Percentiles rank a stretch among this genome's conserved stretches.
Evolutionary conservation across 805 yeast species (phyloP).

Genomic region (Candida nitratophila): DNA sequence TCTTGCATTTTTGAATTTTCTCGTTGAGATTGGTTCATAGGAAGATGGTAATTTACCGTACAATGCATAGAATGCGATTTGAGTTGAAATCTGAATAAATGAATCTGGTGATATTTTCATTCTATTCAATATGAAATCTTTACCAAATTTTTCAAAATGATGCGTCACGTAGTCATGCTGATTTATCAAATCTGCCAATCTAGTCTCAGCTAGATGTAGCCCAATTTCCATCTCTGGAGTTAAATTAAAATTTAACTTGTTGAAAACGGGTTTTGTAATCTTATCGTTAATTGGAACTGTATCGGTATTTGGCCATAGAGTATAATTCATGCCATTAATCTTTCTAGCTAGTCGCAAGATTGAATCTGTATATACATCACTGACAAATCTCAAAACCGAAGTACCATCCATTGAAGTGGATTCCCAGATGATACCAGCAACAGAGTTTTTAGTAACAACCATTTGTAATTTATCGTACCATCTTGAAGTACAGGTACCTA

Average conservation of each 20-base stretch:
- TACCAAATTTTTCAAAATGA: constrained; percentile 23
- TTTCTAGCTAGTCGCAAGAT: constrained; percentile 49
- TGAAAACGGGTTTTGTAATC: constrained; percentile 29
- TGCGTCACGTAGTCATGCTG: constrained; percentile 48
- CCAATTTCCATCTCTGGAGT: constrained; percentile 41
- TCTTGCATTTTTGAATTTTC: constrained; percentile 61
- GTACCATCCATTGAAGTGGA: constrained; percentile 53
- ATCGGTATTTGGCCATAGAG: constrained; percentile 40
- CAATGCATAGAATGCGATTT: constrained; percentile 46
- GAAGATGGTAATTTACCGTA: constrained; percentile 40
- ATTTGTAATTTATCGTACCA: constrained; percentile 56
- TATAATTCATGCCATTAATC: constrained; percentile 50
- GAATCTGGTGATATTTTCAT: constrained; percentile 43
- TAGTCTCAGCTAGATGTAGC: constrained; percentile 49
- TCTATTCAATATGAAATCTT: constrained; percentile 26
- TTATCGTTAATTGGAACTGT: constrained; percentile 26
- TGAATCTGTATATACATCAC: constrained; percentile 53
- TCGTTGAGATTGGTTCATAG: constrained; percentile 51
- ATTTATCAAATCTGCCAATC: constrained; percentile 49
- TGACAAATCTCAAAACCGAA: constrained; percentile 46
- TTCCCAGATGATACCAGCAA: constrained; percentile 56
- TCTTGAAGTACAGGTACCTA: constrained; percentile 51
- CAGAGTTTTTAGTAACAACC: constrained; percentile 46
- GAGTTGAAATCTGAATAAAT: constrained; percentile 43
- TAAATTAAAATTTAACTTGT: constrained; percentile 26